Conservation (phyloP, 345 rosid species). For the Gossypium bickii region DNA sequence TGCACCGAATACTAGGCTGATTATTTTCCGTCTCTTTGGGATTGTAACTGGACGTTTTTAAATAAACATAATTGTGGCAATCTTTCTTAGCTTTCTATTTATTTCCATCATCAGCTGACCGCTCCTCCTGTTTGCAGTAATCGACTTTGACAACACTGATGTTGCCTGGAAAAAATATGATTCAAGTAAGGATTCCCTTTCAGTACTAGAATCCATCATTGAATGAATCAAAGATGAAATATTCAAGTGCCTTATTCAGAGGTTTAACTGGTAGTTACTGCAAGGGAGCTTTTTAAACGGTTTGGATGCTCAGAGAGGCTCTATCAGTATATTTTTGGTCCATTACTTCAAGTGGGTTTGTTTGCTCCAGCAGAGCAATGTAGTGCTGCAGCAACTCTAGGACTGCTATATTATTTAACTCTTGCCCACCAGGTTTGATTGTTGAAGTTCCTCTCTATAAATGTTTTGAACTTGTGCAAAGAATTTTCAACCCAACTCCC, state of each 20-base stretch:
- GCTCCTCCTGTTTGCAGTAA: conserved; percentile 36
- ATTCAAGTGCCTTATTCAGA: conserved; percentile 35
- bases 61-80: background rate
- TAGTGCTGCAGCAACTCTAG: conserved; percentile 63
- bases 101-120: conserved; percentile 6
- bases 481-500: too few species aligned
- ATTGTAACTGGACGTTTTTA: background rate
- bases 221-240: conserved; percentile 8
- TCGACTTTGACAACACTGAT: conserved; percentile 70
- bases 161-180: conserved; percentile 61
- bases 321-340: conserved; percentile 34
- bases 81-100: background rate
- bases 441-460: background rate
- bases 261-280: conserved; percentile 44
- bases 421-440: conserved; percentile 53
- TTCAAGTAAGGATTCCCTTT: conserved; percentile 41
- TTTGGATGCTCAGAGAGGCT: conserved; percentile 56
- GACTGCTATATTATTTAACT: conserved; percentile 38
- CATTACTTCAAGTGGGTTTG: conserved; percentile 63
- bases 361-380: conserved; percentile 59
- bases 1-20: too few species aligned
- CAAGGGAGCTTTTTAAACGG: conserved; percentile 65
- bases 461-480: background rate
- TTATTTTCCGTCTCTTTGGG: background rate
- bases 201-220: background rate